Evolutionary conservation across 148 eudicot genomes (phyloP).

Genomic region (Nyssa sinensis): DNA sequence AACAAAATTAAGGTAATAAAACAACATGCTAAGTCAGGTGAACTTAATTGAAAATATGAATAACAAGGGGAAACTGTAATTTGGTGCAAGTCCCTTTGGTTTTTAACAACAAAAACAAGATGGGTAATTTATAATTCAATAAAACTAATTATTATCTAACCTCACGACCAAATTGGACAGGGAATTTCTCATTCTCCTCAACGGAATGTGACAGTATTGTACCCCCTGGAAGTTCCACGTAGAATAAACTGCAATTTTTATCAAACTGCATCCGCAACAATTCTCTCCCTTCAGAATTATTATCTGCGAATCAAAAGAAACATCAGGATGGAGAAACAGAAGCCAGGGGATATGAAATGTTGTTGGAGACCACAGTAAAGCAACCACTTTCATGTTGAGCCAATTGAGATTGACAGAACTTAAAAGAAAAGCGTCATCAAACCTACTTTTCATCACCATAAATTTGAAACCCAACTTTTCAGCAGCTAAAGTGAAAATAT

Average conservation of each 20-base stretch:
- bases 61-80: not conserved
- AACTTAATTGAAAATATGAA: not conserved
- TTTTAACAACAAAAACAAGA: not conserved
- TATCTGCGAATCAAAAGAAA: conserved; percentile 36
- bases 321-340: not conserved
- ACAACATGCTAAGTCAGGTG: not conserved
- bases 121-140: not conserved
- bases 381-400: not conserved
- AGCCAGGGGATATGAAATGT: not conserved
- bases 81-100: not conserved
- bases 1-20: not conserved
- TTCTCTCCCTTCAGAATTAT: conserved; percentile 52
- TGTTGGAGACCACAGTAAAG: not conserved
- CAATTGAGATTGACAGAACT: not conserved
- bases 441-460: conserved; percentile 53
- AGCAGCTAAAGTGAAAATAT: conserved; percentile 86
- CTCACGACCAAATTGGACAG: conserved; percentile 95
- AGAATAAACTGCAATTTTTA: conserved; percentile 65
- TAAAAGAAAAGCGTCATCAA: not conserved
- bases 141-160: conserved; percentile 52
- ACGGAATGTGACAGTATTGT: conserved; percentile 61
- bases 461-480: conserved; percentile 76
- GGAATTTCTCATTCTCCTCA: conserved; percentile 75
- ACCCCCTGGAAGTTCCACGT: conserved; percentile 85
- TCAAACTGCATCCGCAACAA: conserved; percentile 46